Conservation (phyloP, 257 asterid genomes). For the Ophiorrhiza pumila region DNA sequence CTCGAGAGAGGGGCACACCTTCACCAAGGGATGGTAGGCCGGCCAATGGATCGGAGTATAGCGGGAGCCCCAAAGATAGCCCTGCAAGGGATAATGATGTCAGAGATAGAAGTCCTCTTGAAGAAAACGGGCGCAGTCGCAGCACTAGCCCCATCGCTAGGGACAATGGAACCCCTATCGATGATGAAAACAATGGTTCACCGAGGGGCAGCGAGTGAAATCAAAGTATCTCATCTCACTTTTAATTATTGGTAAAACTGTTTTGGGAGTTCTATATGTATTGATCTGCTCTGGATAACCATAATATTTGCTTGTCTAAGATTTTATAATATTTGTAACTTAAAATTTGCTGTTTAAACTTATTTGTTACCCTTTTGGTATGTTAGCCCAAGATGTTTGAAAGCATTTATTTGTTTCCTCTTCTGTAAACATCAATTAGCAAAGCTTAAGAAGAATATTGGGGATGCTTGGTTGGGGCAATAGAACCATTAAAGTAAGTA, state of each 20-base stretch:
- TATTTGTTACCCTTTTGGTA: neutral
- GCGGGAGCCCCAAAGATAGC: slow-evolving; percentile 36
- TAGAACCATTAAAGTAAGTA: no score
- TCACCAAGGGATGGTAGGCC: slow-evolving; percentile 37
- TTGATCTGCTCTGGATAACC: neutral
- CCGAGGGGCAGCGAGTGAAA: slow-evolving; percentile 46
- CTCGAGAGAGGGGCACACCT: slow-evolving; percentile 36
- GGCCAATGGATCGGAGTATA: slow-evolving; percentile 38
- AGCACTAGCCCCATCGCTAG: slow-evolving; percentile 35
- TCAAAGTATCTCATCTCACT: neutral
- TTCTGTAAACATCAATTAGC: no score
- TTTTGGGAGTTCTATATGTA: neutral
- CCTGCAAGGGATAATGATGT: slow-evolving; percentile 25
- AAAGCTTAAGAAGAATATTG: no score
- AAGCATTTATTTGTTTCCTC: no score
- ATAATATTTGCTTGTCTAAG: neutral
- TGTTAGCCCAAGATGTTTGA: no score
- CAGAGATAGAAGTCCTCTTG: slow-evolving; percentile 39
- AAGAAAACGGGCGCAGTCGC: slow-evolving; percentile 38
- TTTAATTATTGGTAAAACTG: neutral
- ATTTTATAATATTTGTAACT: neutral
- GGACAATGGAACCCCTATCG: slow-evolving; percentile 33
- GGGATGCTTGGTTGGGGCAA: no score
- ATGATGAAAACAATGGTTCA: slow-evolving; percentile 37
- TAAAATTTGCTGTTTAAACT: neutral